A percentile compares a stretch with the other conserved stretches of the same genome.
Evolutionary conservation across 1,139 yeast species (phyloP).

Genomic region (Pneumocystis sp.): DNA sequence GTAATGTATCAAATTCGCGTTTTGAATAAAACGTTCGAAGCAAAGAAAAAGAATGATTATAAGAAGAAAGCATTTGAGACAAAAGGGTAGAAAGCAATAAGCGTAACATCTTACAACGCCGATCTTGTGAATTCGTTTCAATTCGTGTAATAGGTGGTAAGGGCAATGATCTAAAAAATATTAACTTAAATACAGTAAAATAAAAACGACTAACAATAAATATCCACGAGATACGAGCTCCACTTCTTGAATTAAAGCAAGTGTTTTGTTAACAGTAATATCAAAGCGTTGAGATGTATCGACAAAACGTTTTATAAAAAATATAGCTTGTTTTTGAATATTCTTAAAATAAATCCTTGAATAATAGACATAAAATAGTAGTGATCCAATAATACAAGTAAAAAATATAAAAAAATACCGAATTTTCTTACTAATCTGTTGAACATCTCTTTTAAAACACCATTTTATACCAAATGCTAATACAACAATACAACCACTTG

Average conservation of each 20-base stretch:
- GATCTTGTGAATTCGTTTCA: conserved; percentile 2
- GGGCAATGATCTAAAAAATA: neutral
- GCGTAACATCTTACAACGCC: conserved; percentile 5
- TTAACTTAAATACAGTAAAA: neutral
- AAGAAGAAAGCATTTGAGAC: conserved; percentile 13
- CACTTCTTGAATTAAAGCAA: conserved; percentile 25
- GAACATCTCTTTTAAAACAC: conserved; percentile 13
- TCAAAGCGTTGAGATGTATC: conserved; percentile 23
- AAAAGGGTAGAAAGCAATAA: conserved; percentile 17
- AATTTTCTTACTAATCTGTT: conserved; percentile 3
- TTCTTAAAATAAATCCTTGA: conserved; percentile 21
- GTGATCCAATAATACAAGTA: conserved; percentile 9
- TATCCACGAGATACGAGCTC: conserved; percentile 26
- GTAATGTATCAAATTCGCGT: conserved; percentile 7
- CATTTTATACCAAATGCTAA: conserved; percentile 23
- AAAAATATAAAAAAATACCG: conserved; percentile 18
- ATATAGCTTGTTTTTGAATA: conserved; percentile 23
- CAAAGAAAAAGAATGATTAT: conserved; percentile 15
- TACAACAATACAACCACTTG: conserved; percentile 26
- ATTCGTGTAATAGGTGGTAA: conserved; percentile 4
- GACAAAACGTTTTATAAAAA: conserved; percentile 21
- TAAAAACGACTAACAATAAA: conserved; percentile 17
- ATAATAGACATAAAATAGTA: conserved; percentile 17
- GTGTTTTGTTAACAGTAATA: conserved; percentile 21
- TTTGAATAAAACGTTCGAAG: conserved; percentile 8